Conservation (phyloP, 345 rosid species). For the Leavenworthia alabamica region DNA sequence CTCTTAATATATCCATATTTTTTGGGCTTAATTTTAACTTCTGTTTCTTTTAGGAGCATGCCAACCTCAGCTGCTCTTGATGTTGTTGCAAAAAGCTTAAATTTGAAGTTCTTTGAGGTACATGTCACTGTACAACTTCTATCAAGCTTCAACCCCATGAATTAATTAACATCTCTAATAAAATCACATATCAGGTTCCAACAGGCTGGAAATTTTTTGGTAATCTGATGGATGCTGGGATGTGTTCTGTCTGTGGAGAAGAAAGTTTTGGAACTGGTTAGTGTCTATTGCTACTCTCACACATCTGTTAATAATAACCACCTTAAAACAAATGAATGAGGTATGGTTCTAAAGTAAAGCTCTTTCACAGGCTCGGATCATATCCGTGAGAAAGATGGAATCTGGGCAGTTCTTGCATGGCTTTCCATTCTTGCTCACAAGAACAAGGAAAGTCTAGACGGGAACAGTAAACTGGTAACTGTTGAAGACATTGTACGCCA, state of each 20-base stretch:
- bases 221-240: conserved; percentile 97
- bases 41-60: conserved; percentile 73
- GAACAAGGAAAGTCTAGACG: conserved; percentile 60
- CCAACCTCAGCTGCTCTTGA: conserved; percentile 99
- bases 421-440: conserved; percentile 84
- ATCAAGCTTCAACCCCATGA: neutral
- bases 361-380: conserved; percentile 80
- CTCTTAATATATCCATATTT: neutral
- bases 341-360: neutral
- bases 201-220: conserved; percentile 99
- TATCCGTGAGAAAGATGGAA: conserved; percentile 96
- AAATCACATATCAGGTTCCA: conserved; percentile 58
- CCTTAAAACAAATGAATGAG: neutral
- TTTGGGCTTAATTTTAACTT: conserved; percentile 6
- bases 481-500: conserved; percentile 91
- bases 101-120: conserved; percentile 96
- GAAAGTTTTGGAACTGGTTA: conserved; percentile 99
- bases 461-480: conserved; percentile 57
- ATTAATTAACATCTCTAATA: neutral
- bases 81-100: conserved; percentile 81
- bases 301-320: conserved; percentile 7
- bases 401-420: conserved; percentile 99
- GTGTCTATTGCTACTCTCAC: conserved; percentile 19
- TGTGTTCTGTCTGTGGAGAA: conserved; percentile 95
- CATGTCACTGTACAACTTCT: conserved; percentile 1